A percentile compares a stretch with the other conserved stretches of the same genome.
Evolutionary conservation across 2,329 filamentous ascomycete species (phyloP).

Genomic region (Pseudogymnoascus verrucosus): DNA sequence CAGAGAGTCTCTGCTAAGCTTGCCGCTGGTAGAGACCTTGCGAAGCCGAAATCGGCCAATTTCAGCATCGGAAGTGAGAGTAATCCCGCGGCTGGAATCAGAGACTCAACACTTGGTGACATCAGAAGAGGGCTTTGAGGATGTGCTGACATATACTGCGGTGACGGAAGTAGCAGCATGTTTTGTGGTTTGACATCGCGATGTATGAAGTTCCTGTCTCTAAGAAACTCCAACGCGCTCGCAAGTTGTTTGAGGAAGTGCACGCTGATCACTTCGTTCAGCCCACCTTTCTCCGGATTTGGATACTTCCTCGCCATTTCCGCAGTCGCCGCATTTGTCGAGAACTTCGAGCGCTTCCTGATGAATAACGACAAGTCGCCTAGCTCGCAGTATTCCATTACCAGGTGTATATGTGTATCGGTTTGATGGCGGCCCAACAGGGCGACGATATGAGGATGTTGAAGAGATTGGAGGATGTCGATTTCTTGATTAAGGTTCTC

Average conservation of each 20-base stretch:
- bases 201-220: constrained; percentile 81
- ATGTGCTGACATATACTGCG: constrained; percentile 56
- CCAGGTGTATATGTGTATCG: constrained; percentile 79
- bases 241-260: constrained; percentile 94
- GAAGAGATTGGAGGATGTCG: constrained; percentile 83
- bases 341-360: constrained; percentile 79
- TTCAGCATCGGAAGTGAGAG: constrained; percentile 90
- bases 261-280: constrained; percentile 92
- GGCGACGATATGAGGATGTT: constrained; percentile 94
- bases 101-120: constrained; percentile 67
- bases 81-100: constrained; percentile 73
- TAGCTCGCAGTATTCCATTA: constrained; percentile 98
- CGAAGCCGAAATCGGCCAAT: constrained; percentile 98
- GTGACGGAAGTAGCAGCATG: constrained; percentile 76
- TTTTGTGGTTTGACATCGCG: constrained; percentile 98
- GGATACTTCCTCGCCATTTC: constrained; percentile 94
- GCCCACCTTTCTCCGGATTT: constrained; percentile 69
- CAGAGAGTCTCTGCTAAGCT: constrained; percentile 93
- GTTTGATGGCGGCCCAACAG: constrained; percentile 92
- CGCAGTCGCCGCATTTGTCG: constrained; percentile 69
- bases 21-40: constrained; percentile 79
- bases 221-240: constrained; percentile 83
- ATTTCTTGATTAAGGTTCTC: constrained; percentile 96
- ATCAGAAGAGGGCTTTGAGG: constrained; percentile 63
- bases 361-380: constrained; percentile 94